Evolutionary conservation across 2,329 filamentous ascomycete genomes (phyloP).

Genomic region (Kalaharituber pfeilii): DNA sequence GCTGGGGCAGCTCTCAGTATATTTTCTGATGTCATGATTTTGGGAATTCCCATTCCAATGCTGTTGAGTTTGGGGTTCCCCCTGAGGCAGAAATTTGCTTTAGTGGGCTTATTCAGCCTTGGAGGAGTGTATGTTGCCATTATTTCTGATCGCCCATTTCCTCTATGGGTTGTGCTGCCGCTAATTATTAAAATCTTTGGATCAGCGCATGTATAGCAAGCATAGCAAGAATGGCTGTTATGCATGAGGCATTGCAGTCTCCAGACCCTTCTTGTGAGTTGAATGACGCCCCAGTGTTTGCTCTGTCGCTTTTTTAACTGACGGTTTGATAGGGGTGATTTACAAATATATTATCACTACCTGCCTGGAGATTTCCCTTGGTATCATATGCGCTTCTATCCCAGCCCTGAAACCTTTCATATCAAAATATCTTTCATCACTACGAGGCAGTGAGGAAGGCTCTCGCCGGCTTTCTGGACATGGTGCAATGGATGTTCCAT

Average conservation of each 20-base stretch:
- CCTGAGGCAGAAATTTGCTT: conserved; percentile 31
- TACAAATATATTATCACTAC: conserved; percentile 26
- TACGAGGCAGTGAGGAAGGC: conserved; percentile 18
- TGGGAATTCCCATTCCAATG: conserved; percentile 35
- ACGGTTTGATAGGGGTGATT: background rate
- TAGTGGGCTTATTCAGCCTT: conserved; percentile 35
- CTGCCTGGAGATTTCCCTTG: conserved; percentile 28
- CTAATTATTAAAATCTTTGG: background rate
- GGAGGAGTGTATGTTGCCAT: conserved; percentile 25
- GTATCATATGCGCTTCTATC: conserved; percentile 35
- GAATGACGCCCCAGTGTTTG: too few species aligned
- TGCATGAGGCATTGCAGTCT: background rate
- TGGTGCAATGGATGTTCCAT: too few species aligned
- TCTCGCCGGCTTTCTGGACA: too few species aligned
- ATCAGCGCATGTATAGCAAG: background rate
- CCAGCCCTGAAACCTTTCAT: conserved; percentile 37
- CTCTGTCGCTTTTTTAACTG: background rate
- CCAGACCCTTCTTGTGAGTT: background rate
- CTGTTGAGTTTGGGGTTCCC: conserved; percentile 33
- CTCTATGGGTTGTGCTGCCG: too few species aligned
- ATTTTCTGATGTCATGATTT: conserved; percentile 40
- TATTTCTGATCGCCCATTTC: background rate
- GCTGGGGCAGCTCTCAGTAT: conserved; percentile 37
- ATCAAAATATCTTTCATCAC: conserved; percentile 25
- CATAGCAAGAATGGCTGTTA: background rate